Evolutionary conservation across 2,329 filamentous ascomycete genomes (phyloP).

Genomic region (Fusarium siculi): DNA sequence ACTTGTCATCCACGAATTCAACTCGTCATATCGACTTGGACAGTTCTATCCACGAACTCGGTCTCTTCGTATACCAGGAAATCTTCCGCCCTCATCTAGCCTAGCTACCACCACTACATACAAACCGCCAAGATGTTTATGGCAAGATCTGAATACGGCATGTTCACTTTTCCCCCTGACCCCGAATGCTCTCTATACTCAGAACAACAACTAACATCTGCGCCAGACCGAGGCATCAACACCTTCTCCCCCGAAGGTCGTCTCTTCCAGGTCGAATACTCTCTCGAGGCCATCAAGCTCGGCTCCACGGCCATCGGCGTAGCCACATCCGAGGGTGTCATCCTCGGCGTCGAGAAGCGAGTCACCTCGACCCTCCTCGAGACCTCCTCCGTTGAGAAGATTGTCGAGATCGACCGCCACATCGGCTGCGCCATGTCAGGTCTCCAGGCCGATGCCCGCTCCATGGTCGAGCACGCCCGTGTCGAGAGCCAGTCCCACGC

Average conservation of each 20-base stretch:
- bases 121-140: constrained; percentile 87
- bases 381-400: constrained; percentile 98
- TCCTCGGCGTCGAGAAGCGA: constrained; percentile 98
- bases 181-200: constrained; percentile 6
- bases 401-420: constrained; percentile 98
- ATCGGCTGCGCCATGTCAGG: constrained; percentile 99
- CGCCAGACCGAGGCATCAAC: constrained; percentile 94
- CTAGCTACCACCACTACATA: constrained; percentile 29
- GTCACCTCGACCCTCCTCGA: constrained; percentile 97
- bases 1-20: neutral
- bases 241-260: constrained; percentile 99
- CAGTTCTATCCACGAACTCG: neutral
- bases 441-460: constrained; percentile 95
- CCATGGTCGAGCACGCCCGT: constrained; percentile 97
- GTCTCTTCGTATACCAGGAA: constrained; percentile 5
- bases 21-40: neutral
- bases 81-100: constrained; percentile 14
- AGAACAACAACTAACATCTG: constrained; percentile 32
- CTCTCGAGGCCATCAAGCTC: constrained; percentile 99
- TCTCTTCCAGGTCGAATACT: constrained; percentile 99
- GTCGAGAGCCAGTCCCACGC: constrained; percentile 97
- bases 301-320: constrained; percentile 98
- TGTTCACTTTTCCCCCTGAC: constrained; percentile 52
- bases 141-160: constrained; percentile 99
- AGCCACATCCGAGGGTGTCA: constrained; percentile 92